These are phyloP conservation scores for Yamadazyma epiphylla DNA, from an alignment of 1,139 yeast species.

Conservation along the genomic window DNA sequence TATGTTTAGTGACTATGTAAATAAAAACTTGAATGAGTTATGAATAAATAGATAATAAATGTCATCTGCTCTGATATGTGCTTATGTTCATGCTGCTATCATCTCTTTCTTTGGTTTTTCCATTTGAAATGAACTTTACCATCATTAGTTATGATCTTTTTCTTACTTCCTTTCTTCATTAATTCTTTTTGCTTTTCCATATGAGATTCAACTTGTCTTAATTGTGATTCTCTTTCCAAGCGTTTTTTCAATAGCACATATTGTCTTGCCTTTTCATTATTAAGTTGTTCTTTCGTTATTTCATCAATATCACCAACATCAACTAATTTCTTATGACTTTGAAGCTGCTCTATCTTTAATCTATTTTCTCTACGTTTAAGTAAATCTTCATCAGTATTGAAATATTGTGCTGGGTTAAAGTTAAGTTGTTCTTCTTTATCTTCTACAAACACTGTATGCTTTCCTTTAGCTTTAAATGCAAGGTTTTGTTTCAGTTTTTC, in stretches of 20 bases:
- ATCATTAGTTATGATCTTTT: slow-evolving; percentile 59
- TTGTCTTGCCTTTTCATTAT: slow-evolving; percentile 56
- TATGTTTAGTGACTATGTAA: slow-evolving; percentile 70
- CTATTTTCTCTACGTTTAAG: slow-evolving; percentile 70
- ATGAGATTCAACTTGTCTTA: slow-evolving; percentile 63
- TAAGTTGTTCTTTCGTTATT: slow-evolving; percentile 39
- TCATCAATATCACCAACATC: slow-evolving; percentile 24
- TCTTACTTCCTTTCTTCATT: slow-evolving; percentile 86
- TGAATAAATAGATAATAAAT: background rate
- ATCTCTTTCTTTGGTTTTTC: slow-evolving; percentile 81
- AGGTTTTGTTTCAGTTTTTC: slow-evolving; percentile 55
- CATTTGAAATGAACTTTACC: slow-evolving; percentile 80
- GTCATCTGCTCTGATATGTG: no score
- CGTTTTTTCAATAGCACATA: slow-evolving; percentile 53
- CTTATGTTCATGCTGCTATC: slow-evolving; percentile 7
- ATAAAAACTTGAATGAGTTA: slow-evolving; percentile 40
- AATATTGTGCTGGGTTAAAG: slow-evolving; percentile 63
- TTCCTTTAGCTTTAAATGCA: slow-evolving; percentile 55
- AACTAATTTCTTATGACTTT: slow-evolving; percentile 29
- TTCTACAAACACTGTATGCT: slow-evolving; percentile 86
- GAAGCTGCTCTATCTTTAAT: slow-evolving; percentile 59
- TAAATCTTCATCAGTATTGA: slow-evolving; percentile 66
- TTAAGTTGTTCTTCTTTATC: slow-evolving; percentile 47
- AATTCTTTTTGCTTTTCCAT: slow-evolving; percentile 79
- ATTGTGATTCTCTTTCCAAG: slow-evolving; percentile 62